Conservation (phyloP, 768 basidiomycete genomes). For the Boletus coccyginus region DNA sequence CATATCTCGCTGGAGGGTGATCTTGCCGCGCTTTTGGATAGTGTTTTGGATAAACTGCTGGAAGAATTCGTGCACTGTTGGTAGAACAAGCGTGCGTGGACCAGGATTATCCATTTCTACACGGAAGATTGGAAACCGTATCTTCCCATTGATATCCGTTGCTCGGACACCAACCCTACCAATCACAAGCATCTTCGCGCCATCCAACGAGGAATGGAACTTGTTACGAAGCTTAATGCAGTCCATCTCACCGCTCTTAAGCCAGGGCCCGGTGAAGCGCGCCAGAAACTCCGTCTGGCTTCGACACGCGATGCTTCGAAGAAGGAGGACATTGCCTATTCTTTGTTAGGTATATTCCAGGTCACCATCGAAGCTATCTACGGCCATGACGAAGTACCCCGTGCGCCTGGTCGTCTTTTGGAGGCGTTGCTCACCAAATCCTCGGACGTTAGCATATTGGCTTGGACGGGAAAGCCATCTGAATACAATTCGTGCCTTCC, state of each 20-base stretch:
- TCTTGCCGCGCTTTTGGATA: background rate
- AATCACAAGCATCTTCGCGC: conserved; percentile 10
- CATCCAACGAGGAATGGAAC: conserved; percentile 16
- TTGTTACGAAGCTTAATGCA: conserved; percentile 10
- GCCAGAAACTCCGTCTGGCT: conserved; percentile 22
- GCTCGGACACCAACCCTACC: background rate
- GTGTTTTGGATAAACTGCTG: background rate
- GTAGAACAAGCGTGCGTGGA: conserved; percentile 27
- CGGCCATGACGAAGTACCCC: conserved; percentile 18
- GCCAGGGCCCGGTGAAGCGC: conserved; percentile 6
- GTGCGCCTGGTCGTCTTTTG: conserved; percentile 22
- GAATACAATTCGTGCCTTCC: conserved; percentile 24
- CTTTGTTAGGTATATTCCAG: conserved; percentile 22
- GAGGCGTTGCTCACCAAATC: conserved; percentile 11
- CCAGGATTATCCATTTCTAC: conserved; percentile 21
- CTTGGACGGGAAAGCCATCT: conserved; percentile 17
- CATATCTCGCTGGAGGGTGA: background rate
- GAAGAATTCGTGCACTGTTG: conserved; percentile 6
- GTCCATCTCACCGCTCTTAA: background rate
- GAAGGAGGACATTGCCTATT: conserved; percentile 26
- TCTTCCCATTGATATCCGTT: background rate
- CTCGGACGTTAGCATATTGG: conserved; percentile 13
- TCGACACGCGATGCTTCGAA: conserved; percentile 16
- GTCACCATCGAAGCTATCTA: conserved; percentile 16
- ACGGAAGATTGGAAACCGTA: conserved; percentile 22